These are phyloP conservation scores for Cytospora schulzeri DNA, from an alignment of 2,329 filamentous ascomycete species.

Conservation along the genomic window DNA sequence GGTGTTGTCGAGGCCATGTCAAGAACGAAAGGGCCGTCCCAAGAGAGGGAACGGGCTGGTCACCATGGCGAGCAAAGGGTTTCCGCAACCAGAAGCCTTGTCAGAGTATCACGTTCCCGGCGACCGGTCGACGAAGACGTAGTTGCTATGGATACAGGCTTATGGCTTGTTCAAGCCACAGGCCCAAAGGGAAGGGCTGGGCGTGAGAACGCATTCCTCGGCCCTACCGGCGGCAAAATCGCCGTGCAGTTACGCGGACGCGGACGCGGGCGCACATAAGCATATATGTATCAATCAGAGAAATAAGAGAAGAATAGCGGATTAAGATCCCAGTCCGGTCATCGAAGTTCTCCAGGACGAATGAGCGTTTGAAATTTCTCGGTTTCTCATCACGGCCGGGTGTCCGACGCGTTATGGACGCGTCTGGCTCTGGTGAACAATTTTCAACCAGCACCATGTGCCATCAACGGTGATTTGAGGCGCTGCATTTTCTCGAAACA, in stretches of 20 bases:
- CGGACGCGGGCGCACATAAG: background rate
- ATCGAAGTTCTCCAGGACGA: background rate
- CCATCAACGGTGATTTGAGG: background rate
- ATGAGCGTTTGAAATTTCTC: background rate
- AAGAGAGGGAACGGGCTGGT: background rate
- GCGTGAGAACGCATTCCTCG: conserved; percentile 30
- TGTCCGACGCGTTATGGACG: background rate
- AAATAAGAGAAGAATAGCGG: background rate
- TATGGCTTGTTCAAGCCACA: background rate
- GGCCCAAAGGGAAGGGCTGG: conserved; percentile 27
- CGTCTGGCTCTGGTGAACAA: background rate
- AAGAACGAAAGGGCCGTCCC: background rate
- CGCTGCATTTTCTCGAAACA: background rate
- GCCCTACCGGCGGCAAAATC: conserved; percentile 2
- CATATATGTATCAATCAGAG: background rate
- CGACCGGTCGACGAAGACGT: background rate
- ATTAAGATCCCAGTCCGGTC: background rate
- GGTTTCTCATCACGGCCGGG: background rate
- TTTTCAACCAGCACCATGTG: background rate
- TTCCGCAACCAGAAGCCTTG: background rate
- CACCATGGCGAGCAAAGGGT: background rate
- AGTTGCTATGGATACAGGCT: conserved; percentile 9
- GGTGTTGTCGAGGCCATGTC: background rate
- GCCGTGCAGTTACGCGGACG: background rate
- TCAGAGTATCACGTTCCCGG: conserved; percentile 1